Evolutionary conservation across 306 rosid genomes (phyloP).

Genomic region (Echinosophora koreensis): DNA sequence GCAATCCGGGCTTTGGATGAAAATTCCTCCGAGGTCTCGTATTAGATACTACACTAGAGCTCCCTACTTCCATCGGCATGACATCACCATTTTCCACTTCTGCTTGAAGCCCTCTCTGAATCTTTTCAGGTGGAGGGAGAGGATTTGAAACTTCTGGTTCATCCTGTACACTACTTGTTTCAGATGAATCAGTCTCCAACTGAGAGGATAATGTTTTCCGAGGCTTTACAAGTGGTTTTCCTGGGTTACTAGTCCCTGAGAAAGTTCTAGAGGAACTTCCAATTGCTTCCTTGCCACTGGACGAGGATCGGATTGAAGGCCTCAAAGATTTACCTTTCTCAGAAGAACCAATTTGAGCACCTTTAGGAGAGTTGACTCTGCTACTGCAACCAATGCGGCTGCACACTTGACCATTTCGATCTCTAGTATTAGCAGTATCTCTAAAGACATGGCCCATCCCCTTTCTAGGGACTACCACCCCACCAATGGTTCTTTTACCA

Average conservation of each 20-base stretch:
- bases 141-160: conserved; percentile 69
- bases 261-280: conserved; percentile 82
- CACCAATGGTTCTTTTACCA: conserved; percentile 73
- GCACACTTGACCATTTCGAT: conserved; percentile 74
- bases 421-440: conserved; percentile 71
- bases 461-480: conserved; percentile 73
- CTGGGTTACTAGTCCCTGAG: conserved; percentile 55
- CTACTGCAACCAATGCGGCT: conserved; percentile 83
- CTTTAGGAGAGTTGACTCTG: conserved; percentile 66
- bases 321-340: conserved; percentile 70
- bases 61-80: conserved; percentile 65
- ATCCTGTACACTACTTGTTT: conserved; percentile 79
- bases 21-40: conserved; percentile 64
- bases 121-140: conserved; percentile 57
- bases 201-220: conserved; percentile 61
- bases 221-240: conserved; percentile 63
- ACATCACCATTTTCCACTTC: conserved; percentile 51
- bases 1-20: conserved; percentile 64
- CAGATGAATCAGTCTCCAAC: conserved; percentile 78
- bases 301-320: conserved; percentile 61
- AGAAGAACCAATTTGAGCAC: conserved; percentile 62
- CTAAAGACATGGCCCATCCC: conserved; percentile 71
- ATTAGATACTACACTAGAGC: conserved; percentile 71
- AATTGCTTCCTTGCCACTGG: conserved; percentile 71
- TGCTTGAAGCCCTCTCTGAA: conserved; percentile 61